These are phyloP conservation scores for Candolleomyces efflorescens DNA, from an alignment of 768 basidiomycete species.

Conservation along the genomic window DNA sequence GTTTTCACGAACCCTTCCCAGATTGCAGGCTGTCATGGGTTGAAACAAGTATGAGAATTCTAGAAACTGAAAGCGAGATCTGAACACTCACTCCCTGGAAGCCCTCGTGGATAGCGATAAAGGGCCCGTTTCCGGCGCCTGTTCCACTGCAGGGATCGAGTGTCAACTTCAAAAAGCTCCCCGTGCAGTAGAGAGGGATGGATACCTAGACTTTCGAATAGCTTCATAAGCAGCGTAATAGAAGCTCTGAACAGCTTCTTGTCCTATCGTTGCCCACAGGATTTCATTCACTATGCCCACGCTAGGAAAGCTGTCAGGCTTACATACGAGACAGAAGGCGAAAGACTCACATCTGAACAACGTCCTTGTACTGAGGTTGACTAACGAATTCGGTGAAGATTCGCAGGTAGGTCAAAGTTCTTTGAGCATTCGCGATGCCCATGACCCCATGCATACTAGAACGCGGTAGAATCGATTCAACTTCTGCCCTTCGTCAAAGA, in stretches of 20 bases:
- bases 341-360: constrained; percentile 55
- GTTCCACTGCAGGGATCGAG: constrained; percentile 43
- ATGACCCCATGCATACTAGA: constrained; percentile 70
- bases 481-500: not conserved
- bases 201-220: constrained; percentile 39
- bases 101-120: constrained; percentile 60
- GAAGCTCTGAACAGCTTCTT: constrained; percentile 36
- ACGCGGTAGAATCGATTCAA: constrained; percentile 5
- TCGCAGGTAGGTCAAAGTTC: constrained; percentile 77
- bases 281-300: constrained; percentile 66
- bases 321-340: not conserved
- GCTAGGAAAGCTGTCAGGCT: constrained; percentile 17
- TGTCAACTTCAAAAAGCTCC: not conserved
- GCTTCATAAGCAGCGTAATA: constrained; percentile 43
- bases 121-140: constrained; percentile 55
- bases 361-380: constrained; percentile 71
- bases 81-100: constrained; percentile 47
- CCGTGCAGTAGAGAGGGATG: constrained; percentile 3
- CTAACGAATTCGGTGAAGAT: constrained; percentile 82
- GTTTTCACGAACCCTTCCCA: constrained; percentile 36
- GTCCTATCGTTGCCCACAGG: constrained; percentile 53
- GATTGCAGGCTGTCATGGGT: constrained; percentile 29
- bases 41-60: constrained; percentile 7
- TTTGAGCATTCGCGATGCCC: constrained; percentile 87
- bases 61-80: not conserved